A percentile compares a stretch with the other conserved stretches of the same genome.
phyloP scores from a whole-genome alignment of 192 early-diverging fungal genomes.

The Piromyces sp. region DNA sequence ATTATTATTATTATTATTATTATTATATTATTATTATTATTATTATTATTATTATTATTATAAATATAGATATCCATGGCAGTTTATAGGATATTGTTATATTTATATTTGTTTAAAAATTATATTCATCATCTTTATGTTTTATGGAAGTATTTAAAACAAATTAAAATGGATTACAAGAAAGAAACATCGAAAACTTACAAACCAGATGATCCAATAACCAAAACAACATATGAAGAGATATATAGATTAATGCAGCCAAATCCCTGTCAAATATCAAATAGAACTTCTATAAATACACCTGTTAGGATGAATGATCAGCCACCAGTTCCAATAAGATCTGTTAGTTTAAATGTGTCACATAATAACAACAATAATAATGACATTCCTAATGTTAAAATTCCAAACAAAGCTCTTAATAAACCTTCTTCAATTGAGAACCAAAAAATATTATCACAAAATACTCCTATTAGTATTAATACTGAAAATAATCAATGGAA shows the following conservation, averaged over 20 bases:
- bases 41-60: neutral
- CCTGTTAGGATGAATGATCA: neutral
- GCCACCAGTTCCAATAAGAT: neutral
- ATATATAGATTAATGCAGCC: neutral
- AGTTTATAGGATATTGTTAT: neutral
- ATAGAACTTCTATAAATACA: neutral
- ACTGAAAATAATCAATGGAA: too few species aligned
- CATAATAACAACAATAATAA: too few species aligned
- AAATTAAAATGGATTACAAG: neutral
- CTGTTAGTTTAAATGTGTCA: too few species aligned
- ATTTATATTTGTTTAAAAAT: neutral
- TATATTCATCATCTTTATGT: neutral
- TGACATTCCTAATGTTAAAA: too few species aligned
- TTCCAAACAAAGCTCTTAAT: too few species aligned
- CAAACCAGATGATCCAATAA: neutral
- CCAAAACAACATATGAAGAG: neutral
- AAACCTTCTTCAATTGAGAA: too few species aligned
- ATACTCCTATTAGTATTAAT: too few species aligned
- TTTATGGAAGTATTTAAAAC: neutral
- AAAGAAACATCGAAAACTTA: neutral
- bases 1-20: neutral
- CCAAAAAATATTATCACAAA: too few species aligned
- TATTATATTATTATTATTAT: neutral
- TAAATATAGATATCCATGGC: neutral
- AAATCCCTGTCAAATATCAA: neutral